Evolutionary conservation across 106 monocot genomes (phyloP).

Genomic region (Acorus gramineus): DNA sequence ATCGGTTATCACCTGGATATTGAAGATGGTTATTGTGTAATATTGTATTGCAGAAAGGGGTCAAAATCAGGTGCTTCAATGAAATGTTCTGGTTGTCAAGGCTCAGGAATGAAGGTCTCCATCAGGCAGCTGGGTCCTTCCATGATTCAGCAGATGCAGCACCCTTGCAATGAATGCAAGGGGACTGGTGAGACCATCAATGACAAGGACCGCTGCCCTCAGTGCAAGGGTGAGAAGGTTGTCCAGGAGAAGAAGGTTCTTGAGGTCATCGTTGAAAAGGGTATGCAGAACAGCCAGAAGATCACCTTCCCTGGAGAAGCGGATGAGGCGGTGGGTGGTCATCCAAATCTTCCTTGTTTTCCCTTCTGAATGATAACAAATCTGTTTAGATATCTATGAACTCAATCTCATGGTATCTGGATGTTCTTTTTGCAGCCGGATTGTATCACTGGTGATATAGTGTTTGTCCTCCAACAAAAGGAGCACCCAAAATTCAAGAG

Average conservation of each 20-base stretch:
- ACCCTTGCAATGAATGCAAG: background rate
- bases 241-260: background rate
- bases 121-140: background rate
- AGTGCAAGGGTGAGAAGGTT: background rate
- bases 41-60: background rate
- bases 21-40: background rate
- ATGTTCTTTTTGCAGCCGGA: background rate
- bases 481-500: background rate
- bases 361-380: background rate
- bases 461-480: background rate
- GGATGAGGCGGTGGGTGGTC: slow-evolving; percentile 28
- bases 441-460: too few relatives aligned
- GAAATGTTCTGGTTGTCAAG: background rate
- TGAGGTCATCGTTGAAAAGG: background rate
- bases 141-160: slow-evolving; percentile 17
- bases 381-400: too few relatives aligned
- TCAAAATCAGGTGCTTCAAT: background rate
- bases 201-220: background rate
- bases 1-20: background rate
- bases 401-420: background rate
- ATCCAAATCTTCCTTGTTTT: background rate
- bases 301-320: background rate
- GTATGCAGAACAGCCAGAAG: background rate
- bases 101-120: background rate
- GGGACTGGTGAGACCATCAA: background rate